Base-by-base conservation (phyloP, 305 asterid species). In the Rubia peregrina region DNA sequence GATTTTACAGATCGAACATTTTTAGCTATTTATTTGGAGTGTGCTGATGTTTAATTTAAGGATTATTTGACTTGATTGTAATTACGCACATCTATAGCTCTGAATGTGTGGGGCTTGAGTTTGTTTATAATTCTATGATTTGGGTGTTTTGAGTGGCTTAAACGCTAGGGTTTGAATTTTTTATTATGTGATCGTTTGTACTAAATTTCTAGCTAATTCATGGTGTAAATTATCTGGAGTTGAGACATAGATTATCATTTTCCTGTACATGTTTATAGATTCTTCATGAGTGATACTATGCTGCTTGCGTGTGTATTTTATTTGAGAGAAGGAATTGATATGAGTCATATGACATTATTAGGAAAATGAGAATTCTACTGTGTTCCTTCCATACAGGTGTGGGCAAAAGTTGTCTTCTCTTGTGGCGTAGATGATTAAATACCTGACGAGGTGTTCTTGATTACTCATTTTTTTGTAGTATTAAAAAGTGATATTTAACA, bases 391-490 rank as follows among this genome's bases (percentile, higher is more conserved):
- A 10, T 56, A 36, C 82, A 82, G 84, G 82, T 77, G 84, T 81
- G 74, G 84, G 84, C 41, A 81, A 81, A 82, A 78, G 82, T 81
- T 81, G 84, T 78, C 30, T 26, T 26, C 30, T 26, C 30, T 26
- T 26, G 30, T 26, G 30, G 30, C 30, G 30, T 26, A 26, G 30
- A 26, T 26, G 30, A 26, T 26, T 26, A 26, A 26, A 26, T 26
- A 26, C 1, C 38, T 33, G 5, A 33, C 38, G 38, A 33, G 5
- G 4, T 1, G 38, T 33, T 33, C 38, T 33, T 33, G 4, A 33
- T 4, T 33, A 33, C 38, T 33, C 38, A 2, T n/a, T 33, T 33
- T 33, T 33, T 2, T 33, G 38, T 4, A 33, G 5, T 33, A 2
- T 33, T 4, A 33, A 33, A 33, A 33, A 33, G 38, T 33, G 38